Conservation (phyloP, 2,329 filamentous ascomycete species). For the Fusarium pilosicola region DNA sequence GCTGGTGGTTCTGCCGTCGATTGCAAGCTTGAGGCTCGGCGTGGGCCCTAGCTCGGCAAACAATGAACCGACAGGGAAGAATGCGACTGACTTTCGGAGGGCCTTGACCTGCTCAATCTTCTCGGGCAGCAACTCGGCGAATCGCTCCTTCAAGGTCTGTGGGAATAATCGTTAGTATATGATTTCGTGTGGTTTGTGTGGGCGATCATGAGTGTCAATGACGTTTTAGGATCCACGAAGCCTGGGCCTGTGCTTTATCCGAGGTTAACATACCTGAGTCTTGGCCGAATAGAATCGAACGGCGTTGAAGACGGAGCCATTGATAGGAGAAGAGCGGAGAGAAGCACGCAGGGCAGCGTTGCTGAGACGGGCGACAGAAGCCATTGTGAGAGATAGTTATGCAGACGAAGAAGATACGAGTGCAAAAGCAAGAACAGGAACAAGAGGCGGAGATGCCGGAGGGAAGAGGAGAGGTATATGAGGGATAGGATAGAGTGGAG, state of each 20-base stretch:
- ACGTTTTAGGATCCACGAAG: slow-evolving; percentile 8
- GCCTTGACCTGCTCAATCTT: slow-evolving; percentile 99
- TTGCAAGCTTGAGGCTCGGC: slow-evolving; percentile 17
- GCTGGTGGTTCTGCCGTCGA: slow-evolving; percentile 4
- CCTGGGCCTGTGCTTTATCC: slow-evolving; percentile 13
- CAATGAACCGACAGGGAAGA: slow-evolving; percentile 25
- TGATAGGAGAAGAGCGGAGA: slow-evolving; percentile 72
- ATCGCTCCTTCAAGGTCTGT: slow-evolving; percentile 97
- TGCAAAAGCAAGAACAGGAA: slow-evolving; percentile 39
- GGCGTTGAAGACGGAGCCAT: slow-evolving; percentile 81
- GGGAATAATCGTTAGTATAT: slow-evolving; percentile 11
- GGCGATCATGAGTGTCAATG: neutral
- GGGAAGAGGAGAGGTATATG: slow-evolving; percentile 49
- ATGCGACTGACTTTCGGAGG: slow-evolving; percentile 82
- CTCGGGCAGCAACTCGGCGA: slow-evolving; percentile 92
- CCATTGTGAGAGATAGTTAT: slow-evolving; percentile 68
- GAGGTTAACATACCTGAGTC: slow-evolving; percentile 72
- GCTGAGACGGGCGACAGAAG: slow-evolving; percentile 83
- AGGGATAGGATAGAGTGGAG: slow-evolving; percentile 47
- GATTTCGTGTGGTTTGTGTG: neutral
- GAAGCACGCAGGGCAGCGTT: slow-evolving; percentile 84
- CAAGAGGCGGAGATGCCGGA: slow-evolving; percentile 46
- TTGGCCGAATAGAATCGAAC: slow-evolving; percentile 94
- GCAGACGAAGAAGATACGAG: slow-evolving; percentile 44
- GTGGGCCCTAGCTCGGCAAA: slow-evolving; percentile 22